These are phyloP conservation scores for Aschersonia sp. DNA, from an alignment of 2,329 filamentous ascomycete genomes.

Conservation along the genomic window DNA sequence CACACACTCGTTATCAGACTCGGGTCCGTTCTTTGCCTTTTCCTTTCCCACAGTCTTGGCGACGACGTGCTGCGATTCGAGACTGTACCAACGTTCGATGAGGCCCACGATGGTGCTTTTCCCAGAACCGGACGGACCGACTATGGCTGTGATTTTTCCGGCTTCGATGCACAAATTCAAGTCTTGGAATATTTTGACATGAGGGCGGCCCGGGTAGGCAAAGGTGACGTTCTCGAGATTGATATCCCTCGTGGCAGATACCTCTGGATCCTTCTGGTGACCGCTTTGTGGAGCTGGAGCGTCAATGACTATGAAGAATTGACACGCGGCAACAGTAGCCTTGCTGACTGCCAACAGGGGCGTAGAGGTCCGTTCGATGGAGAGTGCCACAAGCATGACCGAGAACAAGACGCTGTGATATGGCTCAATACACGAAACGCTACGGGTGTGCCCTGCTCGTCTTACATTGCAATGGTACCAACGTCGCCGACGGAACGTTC, in stretches of 20 bases:
- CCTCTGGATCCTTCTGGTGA: slow-evolving; percentile 19
- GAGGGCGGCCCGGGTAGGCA: slow-evolving; percentile 53
- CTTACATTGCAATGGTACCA: slow-evolving; percentile 41
- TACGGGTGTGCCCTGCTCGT: neutral
- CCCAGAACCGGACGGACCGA: slow-evolving; percentile 58
- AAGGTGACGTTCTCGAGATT: slow-evolving; percentile 52
- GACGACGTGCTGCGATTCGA: slow-evolving; percentile 37
- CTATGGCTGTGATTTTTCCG: slow-evolving; percentile 58
- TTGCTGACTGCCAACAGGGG: slow-evolving; percentile 44
- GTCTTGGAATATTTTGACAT: slow-evolving; percentile 47
- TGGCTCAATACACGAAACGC: neutral
- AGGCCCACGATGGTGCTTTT: slow-evolving; percentile 64
- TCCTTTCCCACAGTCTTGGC: slow-evolving; percentile 33
- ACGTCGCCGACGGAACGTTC: slow-evolving; percentile 32
- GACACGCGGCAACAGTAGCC: slow-evolving; percentile 40
- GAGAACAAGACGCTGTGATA: slow-evolving; percentile 33
- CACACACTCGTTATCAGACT: slow-evolving; percentile 13
- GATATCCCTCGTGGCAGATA: slow-evolving; percentile 23
- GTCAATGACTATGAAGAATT: slow-evolving; percentile 42
- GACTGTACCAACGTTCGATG: slow-evolving; percentile 58
- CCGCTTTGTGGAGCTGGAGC: slow-evolving; percentile 24
- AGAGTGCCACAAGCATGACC: slow-evolving; percentile 42
- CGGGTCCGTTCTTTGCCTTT: slow-evolving; percentile 25
- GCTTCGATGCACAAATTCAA: slow-evolving; percentile 43
- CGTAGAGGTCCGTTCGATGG: slow-evolving; percentile 40